Evolutionary conservation across 2,329 filamentous ascomycete genomes (phyloP).

Genomic region (Nemania sp.): DNA sequence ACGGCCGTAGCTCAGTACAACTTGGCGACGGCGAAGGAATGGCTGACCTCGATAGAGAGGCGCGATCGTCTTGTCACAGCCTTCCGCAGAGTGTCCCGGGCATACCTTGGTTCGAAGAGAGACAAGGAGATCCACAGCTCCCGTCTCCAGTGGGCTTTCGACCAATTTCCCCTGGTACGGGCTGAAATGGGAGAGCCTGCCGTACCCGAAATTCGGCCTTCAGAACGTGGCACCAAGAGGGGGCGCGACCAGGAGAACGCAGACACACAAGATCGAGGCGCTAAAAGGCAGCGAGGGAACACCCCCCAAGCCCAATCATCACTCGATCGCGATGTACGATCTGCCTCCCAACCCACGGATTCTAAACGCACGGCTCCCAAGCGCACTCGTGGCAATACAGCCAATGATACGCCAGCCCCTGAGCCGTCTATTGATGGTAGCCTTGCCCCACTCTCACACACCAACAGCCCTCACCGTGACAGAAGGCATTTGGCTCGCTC

Average conservation of each 20-base stretch:
- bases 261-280: neutral
- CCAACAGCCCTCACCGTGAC: too few relatives aligned
- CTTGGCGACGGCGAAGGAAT: neutral
- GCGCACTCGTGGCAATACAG: too few relatives aligned
- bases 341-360: too few relatives aligned
- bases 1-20: neutral
- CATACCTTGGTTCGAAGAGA: neutral
- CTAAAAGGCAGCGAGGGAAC: neutral
- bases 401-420: too few relatives aligned
- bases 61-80: neutral
- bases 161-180: slow-evolving; percentile 10
- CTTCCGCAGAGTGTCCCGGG: neutral
- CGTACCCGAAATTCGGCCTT: neutral
- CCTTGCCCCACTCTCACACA: too few relatives aligned
- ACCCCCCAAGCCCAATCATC: too few relatives aligned
- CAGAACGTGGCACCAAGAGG: neutral
- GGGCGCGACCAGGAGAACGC: neutral
- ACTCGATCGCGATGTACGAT: too few relatives aligned
- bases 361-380: too few relatives aligned
- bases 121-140: neutral
- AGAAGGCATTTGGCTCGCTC: too few relatives aligned
- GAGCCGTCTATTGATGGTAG: too few relatives aligned
- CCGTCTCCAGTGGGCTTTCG: neutral
- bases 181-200: slow-evolving; percentile 1
- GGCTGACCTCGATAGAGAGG: neutral